Percentiles rank a stretch among this genome's conserved stretches.
phyloP scores from a whole-genome alignment of 1,284 basidiomycete species.

The Heterobasidion occidentale region DNA sequence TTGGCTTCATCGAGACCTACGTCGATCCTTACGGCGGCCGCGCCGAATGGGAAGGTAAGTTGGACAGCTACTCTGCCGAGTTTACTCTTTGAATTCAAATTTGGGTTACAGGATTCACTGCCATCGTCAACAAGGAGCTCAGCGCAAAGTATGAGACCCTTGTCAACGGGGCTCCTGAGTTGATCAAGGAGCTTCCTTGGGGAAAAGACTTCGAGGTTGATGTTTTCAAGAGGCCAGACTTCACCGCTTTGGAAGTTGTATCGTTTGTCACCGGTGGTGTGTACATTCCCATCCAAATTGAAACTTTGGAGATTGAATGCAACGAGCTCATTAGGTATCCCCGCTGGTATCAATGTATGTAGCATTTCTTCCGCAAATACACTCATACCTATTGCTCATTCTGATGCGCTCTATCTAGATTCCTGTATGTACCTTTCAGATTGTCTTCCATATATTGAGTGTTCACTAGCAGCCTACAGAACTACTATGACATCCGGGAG shows the following conservation, averaged over 20 bases:
- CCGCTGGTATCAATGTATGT: slow-evolving; percentile 73
- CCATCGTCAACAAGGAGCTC: slow-evolving; percentile 77
- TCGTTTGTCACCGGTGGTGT: slow-evolving; percentile 75
- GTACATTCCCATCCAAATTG: slow-evolving; percentile 6
- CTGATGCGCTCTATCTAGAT: slow-evolving; percentile 33
- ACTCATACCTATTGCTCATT: background rate
- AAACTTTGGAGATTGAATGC: background rate
- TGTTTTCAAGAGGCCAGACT: slow-evolving; percentile 78
- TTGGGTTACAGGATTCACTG: slow-evolving; percentile 59
- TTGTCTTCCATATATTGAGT: background rate
- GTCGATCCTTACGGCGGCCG: slow-evolving; percentile 23
- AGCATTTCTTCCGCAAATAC: background rate
- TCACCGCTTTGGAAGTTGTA: slow-evolving; percentile 74
- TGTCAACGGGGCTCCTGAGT: slow-evolving; percentile 64
- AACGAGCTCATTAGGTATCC: slow-evolving; percentile 38
- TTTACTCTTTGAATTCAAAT: background rate
- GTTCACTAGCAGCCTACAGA: slow-evolving; percentile 25
- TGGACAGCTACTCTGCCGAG: background rate
- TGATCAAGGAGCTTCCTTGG: slow-evolving; percentile 81
- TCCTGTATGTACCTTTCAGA: slow-evolving; percentile 35
- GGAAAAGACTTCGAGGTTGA: slow-evolving; percentile 78
- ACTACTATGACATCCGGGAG: slow-evolving; percentile 78
- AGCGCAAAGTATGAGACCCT: slow-evolving; percentile 75
- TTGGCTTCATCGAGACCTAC: slow-evolving; percentile 65
- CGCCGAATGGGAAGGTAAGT: background rate